Percentiles rank a stretch among this genome's conserved stretches.
Evolutionary conservation across 2,329 filamentous ascomycete genomes (phyloP).

Genomic region (Microsporum audouinii): DNA sequence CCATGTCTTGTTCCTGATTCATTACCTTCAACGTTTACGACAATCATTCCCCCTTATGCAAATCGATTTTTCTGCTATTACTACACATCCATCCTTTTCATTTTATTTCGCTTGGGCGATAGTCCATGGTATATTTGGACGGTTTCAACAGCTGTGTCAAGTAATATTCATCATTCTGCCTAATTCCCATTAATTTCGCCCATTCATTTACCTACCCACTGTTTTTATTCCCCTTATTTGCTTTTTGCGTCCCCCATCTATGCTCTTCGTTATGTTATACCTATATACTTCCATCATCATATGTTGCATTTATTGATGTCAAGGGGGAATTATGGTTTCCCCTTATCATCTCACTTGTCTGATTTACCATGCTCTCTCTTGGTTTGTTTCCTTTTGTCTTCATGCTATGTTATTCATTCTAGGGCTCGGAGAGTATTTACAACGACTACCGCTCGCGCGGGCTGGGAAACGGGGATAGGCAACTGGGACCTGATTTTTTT

Average conservation of each 20-base stretch:
- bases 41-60: not conserved
- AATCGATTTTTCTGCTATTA: not conserved
- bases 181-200: not conserved
- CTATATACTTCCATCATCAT: not conserved
- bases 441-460: conserved; percentile 15
- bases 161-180: not conserved
- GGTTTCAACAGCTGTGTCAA: not conserved
- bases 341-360: not conserved
- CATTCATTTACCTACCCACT: not conserved
- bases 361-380: not conserved
- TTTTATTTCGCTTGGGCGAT: not conserved
- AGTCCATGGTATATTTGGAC: not conserved
- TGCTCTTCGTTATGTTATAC: not conserved
- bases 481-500: conserved; percentile 5
- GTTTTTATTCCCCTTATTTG: not conserved
- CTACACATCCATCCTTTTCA: not conserved
- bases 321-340: not conserved
- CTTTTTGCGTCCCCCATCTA: not conserved
- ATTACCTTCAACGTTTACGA: not conserved
- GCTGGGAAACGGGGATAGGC: conserved; percentile 13
- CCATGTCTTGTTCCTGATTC: not conserved
- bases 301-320: not conserved
- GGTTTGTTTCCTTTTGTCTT: conserved; percentile 5
- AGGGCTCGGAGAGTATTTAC: conserved; percentile 10
- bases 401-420: conserved; percentile 15